Evolutionary conservation across 140 eudicot genomes (phyloP).

Genomic region (Bidens hawaiensis): DNA sequence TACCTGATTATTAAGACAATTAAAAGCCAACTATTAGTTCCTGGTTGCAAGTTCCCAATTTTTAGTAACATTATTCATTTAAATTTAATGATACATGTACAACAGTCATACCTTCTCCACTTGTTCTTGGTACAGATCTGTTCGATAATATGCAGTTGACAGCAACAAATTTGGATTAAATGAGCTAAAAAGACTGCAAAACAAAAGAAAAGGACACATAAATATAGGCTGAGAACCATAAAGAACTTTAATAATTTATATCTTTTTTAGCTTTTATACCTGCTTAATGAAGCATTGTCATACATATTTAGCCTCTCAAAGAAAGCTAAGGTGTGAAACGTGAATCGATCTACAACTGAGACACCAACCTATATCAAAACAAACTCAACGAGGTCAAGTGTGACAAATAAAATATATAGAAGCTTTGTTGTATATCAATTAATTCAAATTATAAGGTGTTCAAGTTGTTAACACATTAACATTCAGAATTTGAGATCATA

Average conservation of each 20-base stretch:
- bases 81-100: conserved; percentile 10
- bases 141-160: conserved; percentile 93
- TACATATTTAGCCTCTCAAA: conserved; percentile 93
- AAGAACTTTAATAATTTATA: conserved; percentile 1
- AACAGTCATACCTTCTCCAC: conserved; percentile 60
- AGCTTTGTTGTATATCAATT: background rate
- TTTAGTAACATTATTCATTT: background rate
- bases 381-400: background rate
- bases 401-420: background rate
- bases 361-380: conserved; percentile 79
- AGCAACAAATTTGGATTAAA: conserved; percentile 67
- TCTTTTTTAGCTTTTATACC: conserved; percentile 39
- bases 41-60: background rate
- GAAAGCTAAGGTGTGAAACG: conserved; percentile 88
- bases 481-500: background rate
- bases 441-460: background rate
- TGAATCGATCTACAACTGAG: conserved; percentile 96
- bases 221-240: background rate
- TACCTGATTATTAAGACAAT: conserved; percentile 44
- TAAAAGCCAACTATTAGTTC: background rate
- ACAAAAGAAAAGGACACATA: background rate
- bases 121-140: conserved; percentile 71
- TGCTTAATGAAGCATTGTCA: conserved; percentile 88
- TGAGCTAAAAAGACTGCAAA: conserved; percentile 77
- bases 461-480: background rate